Conservation (phyloP, 352 stramenopile species). For the Pythium volutum region DNA sequence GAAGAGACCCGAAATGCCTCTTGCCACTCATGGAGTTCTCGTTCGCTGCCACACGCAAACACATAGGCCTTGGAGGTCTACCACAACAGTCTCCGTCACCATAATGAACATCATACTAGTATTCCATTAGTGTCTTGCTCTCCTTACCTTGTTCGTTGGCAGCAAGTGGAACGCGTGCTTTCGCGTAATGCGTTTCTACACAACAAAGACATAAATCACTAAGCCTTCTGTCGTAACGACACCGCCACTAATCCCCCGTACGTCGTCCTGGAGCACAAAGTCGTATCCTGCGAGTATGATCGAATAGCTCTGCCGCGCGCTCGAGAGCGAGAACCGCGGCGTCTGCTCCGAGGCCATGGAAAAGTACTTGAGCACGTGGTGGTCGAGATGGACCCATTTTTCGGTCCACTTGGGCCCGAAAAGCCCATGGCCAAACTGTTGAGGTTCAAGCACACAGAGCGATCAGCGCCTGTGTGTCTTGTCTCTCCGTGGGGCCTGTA, state of each 20-base stretch:
- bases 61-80: conserved; percentile 45
- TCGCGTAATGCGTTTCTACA: conserved; percentile 58
- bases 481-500: no score
- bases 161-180: conserved; percentile 67
- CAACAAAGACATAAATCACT: neutral
- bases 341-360: conserved; percentile 63
- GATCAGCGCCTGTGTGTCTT: no score
- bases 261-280: conserved; percentile 44
- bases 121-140: neutral
- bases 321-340: conserved; percentile 54
- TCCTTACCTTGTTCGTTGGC: conserved; percentile 44
- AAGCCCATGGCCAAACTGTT: conserved; percentile 46
- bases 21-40: conserved; percentile 60
- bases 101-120: neutral
- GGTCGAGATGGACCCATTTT: conserved; percentile 79
- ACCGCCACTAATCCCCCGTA: no score
- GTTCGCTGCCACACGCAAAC: conserved; percentile 60
- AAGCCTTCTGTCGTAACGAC: no score
- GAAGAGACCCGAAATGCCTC: conserved; percentile 35
- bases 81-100: neutral
- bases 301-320: conserved; percentile 40
- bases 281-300: conserved; percentile 49
- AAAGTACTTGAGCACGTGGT: conserved; percentile 69
- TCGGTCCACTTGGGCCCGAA: conserved; percentile 77
- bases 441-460: neutral